A percentile compares a stretch with the other conserved stretches of the same genome.
These are phyloP conservation scores for Candida ovalis DNA, from an alignment of 805 yeast species.

Conservation along the genomic window DNA sequence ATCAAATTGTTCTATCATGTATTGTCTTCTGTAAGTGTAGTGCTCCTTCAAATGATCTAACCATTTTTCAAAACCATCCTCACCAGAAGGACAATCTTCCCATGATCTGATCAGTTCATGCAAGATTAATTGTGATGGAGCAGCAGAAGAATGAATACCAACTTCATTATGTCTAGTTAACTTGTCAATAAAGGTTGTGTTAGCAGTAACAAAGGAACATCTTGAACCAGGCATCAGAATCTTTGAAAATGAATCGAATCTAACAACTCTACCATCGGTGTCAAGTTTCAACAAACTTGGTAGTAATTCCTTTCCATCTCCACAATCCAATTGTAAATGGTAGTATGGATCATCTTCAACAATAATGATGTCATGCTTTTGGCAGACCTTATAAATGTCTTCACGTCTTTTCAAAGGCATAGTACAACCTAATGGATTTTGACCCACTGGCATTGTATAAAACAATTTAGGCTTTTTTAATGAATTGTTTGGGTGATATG, in stretches of 20 bases:
- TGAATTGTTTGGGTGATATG: constrained; percentile 12
- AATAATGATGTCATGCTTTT: constrained; percentile 64
- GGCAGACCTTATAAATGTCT: constrained; percentile 55
- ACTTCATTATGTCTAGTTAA: constrained; percentile 61
- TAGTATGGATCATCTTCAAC: constrained; percentile 88
- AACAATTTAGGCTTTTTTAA: constrained; percentile 49
- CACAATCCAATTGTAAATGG: constrained; percentile 59
- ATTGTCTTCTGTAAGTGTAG: constrained; percentile 63
- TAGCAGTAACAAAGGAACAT: constrained; percentile 71
- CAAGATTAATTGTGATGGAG: constrained; percentile 61
- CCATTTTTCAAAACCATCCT: constrained; percentile 69
- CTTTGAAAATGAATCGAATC: constrained; percentile 78
- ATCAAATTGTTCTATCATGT: constrained; percentile 48
- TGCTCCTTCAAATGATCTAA: constrained; percentile 54
- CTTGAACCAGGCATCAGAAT: constrained; percentile 76
- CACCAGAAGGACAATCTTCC: constrained; percentile 35
- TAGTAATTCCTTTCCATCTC: constrained; percentile 44
- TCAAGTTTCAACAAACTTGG: constrained; percentile 71
- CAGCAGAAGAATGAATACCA: constrained; percentile 69
- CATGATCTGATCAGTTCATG: constrained; percentile 59
- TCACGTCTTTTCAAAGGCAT: constrained; percentile 54
- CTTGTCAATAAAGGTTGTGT: constrained; percentile 48
- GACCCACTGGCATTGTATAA: constrained; percentile 77
- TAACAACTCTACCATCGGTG: constrained; percentile 69
- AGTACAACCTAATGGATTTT: constrained; percentile 79